phyloP scores from a whole-genome alignment of 2,329 filamentous ascomycete species.

The Delphinella strobiligena region DNA sequence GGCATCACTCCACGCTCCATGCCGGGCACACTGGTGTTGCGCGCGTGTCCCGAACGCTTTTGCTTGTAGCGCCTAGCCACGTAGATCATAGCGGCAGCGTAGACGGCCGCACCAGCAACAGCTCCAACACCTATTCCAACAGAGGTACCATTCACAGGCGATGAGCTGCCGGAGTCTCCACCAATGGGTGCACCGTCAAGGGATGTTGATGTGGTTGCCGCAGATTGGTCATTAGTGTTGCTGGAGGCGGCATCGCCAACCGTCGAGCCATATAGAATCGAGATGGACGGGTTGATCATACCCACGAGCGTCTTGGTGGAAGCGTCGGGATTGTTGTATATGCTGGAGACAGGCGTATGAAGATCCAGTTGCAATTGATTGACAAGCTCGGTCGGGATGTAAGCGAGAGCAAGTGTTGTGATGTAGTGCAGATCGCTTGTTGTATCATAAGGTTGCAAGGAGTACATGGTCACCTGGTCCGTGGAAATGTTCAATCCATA shows the following conservation, averaged over 20 bases:
- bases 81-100: slow-evolving; percentile 89
- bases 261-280: slow-evolving; percentile 43
- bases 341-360: slow-evolving; percentile 53
- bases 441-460: slow-evolving; percentile 67
- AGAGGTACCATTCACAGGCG: slow-evolving; percentile 51
- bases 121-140: slow-evolving; percentile 64
- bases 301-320: slow-evolving; percentile 62
- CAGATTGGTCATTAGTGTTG: slow-evolving; percentile 26
- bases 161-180: slow-evolving; percentile 38
- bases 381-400: slow-evolving; percentile 32
- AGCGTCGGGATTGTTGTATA: slow-evolving; percentile 59
- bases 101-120: slow-evolving; percentile 68
- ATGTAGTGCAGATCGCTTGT: slow-evolving; percentile 58
- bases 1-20: slow-evolving; percentile 50
- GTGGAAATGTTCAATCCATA: slow-evolving; percentile 44
- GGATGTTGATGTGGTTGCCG: slow-evolving; percentile 19
- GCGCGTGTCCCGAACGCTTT: slow-evolving; percentile 52
- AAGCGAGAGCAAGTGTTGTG: slow-evolving; percentile 57
- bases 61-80: slow-evolving; percentile 81
- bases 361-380: slow-evolving; percentile 56
- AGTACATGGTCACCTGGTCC: slow-evolving; percentile 52
- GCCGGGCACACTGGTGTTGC: slow-evolving; percentile 64
- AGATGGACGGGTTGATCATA: slow-evolving; percentile 76
- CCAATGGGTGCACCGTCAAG: slow-evolving; percentile 38
- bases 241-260: slow-evolving; percentile 29